Base-by-base conservation (phyloP, 176 grass and related monocot genomes). In the Sorghum bicolor region DNA sequence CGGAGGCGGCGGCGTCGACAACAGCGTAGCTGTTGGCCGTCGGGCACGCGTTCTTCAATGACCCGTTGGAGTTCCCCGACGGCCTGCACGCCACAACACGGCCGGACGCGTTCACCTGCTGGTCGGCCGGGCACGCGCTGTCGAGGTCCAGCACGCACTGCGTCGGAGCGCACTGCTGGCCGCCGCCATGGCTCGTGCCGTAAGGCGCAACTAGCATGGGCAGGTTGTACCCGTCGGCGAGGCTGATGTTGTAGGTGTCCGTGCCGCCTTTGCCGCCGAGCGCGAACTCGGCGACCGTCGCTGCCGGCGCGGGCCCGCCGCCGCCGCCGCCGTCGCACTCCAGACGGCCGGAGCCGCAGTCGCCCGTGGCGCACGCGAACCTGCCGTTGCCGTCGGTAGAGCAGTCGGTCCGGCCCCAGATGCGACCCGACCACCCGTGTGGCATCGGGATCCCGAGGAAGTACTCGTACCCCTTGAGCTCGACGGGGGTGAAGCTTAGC, bases 341-440 rank as follows among this genome's bases (percentile, higher is more conserved):
- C 10, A 41, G 37, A 43, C 68, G 68, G 0, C 92, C 84, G 2
- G 90, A 89, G 45, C 95, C 92, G 75, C 95, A 97, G 73, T 97
- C 95, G 5, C 90, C 95, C 4, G 95, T 97, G 57, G 19, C 79
- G 81, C 95, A 97, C 83, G 64, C 45, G 88, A 97, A 91, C 77
- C 67, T 91, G 57, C 90, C 90, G 68, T 5, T 15, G 37, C 5
- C 68, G 38, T 43, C 36, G 38, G 22, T 43, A 0, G 68, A 26
- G 68, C 68, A 71, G 68, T 8, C 37, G 5, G 68, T 71, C 2
- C 67, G 67, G 37, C 37, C 67, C 22, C 67, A 70, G 37, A 70
- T 26, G 67, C 67, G 67, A 14, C 67, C 67, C 2, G 37, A 71
- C 68, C 68, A 71, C 37, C 37, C 22, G 68, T 71, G 68, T 12